Percentiles rank a stretch among this genome's conserved stretches.
phyloP scores from a whole-genome alignment of 2,329 filamentous ascomycete genomes.

The Thielaviopsis punctulata region DNA sequence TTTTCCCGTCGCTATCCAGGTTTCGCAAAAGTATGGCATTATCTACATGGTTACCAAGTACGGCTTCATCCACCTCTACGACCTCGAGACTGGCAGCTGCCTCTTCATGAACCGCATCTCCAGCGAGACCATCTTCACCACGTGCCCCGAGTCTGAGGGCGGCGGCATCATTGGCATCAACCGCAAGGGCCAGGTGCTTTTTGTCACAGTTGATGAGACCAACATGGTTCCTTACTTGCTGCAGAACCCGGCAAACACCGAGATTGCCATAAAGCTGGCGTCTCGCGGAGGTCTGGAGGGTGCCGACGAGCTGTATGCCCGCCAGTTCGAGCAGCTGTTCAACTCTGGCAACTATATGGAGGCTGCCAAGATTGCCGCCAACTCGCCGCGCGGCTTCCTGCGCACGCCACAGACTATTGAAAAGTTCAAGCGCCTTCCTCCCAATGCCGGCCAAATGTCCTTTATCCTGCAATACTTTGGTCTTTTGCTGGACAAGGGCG shows the following conservation, averaged over 20 bases:
- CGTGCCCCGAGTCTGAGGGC: slow-evolving; percentile 65
- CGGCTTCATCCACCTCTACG: slow-evolving; percentile 96
- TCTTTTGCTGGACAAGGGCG: slow-evolving; percentile 88
- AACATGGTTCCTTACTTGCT: slow-evolving; percentile 88
- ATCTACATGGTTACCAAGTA: slow-evolving; percentile 98
- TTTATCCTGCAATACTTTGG: slow-evolving; percentile 96
- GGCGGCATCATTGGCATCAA: slow-evolving; percentile 89
- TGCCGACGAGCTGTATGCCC: slow-evolving; percentile 80
- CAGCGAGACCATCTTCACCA: slow-evolving; percentile 97
- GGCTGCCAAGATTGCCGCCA: slow-evolving; percentile 89
- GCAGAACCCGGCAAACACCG: slow-evolving; percentile 85
- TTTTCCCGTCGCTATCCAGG: slow-evolving; percentile 94
- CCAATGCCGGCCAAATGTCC: slow-evolving; percentile 72
- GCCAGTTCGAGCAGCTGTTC: slow-evolving; percentile 83
- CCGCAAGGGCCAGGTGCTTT: slow-evolving; percentile 89
- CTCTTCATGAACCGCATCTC: slow-evolving; percentile 99
- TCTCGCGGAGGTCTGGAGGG: slow-evolving; percentile 86
- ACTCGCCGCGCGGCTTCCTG: slow-evolving; percentile 88
- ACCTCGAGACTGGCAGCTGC: slow-evolving; percentile 84
- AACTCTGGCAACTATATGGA: slow-evolving; percentile 64
- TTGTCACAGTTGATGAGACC: slow-evolving; percentile 81
- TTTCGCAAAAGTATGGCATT: slow-evolving; percentile 90
- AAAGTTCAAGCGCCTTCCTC: slow-evolving; percentile 75
- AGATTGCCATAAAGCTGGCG: slow-evolving; percentile 89
- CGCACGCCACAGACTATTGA: slow-evolving; percentile 91